phyloP scores from a whole-genome alignment of 805 yeast genomes.

The Debaryomyces prosopidis region DNA sequence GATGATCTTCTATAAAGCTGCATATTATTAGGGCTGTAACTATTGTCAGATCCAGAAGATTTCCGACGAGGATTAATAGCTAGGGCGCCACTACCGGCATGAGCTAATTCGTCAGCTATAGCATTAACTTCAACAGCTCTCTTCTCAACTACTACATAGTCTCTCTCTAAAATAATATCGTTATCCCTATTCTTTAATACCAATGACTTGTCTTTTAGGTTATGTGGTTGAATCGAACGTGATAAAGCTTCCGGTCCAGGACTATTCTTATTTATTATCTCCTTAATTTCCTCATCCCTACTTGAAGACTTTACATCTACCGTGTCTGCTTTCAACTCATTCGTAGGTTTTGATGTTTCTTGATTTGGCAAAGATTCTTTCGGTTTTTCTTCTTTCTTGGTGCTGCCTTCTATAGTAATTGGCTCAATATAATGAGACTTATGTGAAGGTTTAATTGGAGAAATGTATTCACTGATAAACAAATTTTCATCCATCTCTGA shows the following conservation, averaged over 20 bases:
- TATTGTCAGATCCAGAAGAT: conserved; percentile 22
- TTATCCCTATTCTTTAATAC: conserved; percentile 22
- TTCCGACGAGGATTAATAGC: conserved; percentile 42
- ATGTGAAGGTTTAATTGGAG: conserved; percentile 34
- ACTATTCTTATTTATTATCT: conserved; percentile 41
- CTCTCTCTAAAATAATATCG: conserved; percentile 67
- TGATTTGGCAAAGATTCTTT: not conserved
- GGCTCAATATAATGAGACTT: conserved; percentile 19
- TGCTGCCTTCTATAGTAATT: conserved; percentile 3
- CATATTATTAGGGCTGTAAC: conserved; percentile 5
- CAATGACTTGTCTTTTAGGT: conserved; percentile 6
- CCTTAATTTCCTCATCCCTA: conserved; percentile 47
- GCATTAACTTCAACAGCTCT: conserved; percentile 94
- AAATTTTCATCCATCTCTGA: conserved; percentile 73
- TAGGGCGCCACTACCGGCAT: conserved; percentile 53
- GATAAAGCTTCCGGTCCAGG: conserved; percentile 40
- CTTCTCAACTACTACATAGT: conserved; percentile 93
- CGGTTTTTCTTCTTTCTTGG: not conserved
- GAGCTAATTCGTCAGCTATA: conserved; percentile 86
- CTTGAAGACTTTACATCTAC: not conserved
- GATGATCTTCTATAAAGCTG: conserved; percentile 28
- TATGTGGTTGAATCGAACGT: conserved; percentile 21
- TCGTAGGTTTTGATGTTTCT: not conserved
- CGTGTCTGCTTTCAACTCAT: not conserved
- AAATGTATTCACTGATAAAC: conserved; percentile 81